Percentiles rank a stretch among this genome's conserved stretches.
Evolutionary conservation across 768 basidiomycete genomes (phyloP).

Genomic region (Russula earlei): DNA sequence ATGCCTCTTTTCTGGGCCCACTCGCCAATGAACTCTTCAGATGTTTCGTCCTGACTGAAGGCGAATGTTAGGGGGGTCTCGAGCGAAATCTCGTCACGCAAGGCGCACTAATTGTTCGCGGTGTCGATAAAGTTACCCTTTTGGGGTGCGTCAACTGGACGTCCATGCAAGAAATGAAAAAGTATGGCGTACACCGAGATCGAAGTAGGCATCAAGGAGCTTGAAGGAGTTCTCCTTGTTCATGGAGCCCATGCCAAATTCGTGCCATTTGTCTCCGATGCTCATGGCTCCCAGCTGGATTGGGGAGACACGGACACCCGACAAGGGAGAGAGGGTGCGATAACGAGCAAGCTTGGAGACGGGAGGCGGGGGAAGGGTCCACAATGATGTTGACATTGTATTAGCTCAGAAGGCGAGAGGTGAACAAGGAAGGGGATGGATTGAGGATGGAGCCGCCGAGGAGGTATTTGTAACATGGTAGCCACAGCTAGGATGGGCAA

Average conservation of each 20-base stretch:
- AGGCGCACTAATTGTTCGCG: constrained; percentile 29
- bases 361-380: constrained; percentile 12
- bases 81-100: neutral
- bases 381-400: neutral
- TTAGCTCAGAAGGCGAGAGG: neutral
- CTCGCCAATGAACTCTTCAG: constrained; percentile 34
- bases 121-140: constrained; percentile 29
- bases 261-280: constrained; percentile 32
- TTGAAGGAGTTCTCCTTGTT: constrained; percentile 30
- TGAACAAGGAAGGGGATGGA: too few relatives aligned
- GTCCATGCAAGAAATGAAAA: too few relatives aligned
- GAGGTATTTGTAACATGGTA: too few relatives aligned
- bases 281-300: constrained; percentile 32
- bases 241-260: constrained; percentile 27
- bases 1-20: constrained; percentile 31
- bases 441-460: too few relatives aligned
- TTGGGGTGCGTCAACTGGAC: neutral
- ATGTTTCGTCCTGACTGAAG: constrained; percentile 21
- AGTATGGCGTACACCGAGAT: constrained; percentile 22
- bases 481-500: too few relatives aligned
- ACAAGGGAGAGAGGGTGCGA: constrained; percentile 28
- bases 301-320: constrained; percentile 32
- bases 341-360: constrained; percentile 25
- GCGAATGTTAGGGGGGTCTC: neutral
- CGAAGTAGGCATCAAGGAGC: constrained; percentile 32